Conservation (phyloP, 2,329 filamentous ascomycete genomes). For the Cladosporium sp. region DNA sequence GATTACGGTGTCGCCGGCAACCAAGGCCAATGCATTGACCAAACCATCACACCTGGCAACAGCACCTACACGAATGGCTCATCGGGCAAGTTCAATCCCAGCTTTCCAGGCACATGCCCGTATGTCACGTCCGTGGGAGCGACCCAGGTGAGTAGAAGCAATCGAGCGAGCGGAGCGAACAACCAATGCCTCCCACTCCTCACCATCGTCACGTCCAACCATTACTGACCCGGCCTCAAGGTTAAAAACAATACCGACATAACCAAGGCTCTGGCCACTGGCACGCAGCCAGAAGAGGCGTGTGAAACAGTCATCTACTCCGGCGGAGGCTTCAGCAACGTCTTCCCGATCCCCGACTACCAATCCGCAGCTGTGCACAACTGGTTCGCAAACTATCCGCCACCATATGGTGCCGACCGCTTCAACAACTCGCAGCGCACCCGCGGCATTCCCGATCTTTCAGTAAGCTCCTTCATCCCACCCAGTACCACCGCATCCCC, state of each 20-base stretch:
- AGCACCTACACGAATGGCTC: conserved; percentile 25
- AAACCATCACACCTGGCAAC: conserved; percentile 36
- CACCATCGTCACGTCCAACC: conserved; percentile 23
- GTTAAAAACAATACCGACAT: conserved; percentile 38
- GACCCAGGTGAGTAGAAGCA: conserved; percentile 33
- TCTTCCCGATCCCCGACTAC: conserved; percentile 46
- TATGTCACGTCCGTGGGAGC: conserved; percentile 52
- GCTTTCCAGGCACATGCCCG: conserved; percentile 45
- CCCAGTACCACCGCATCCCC: neutral
- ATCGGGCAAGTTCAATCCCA: conserved; percentile 34
- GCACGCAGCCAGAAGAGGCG: conserved; percentile 38
- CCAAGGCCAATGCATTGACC: conserved; percentile 36
- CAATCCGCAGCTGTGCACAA: conserved; percentile 39
- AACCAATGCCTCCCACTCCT: conserved; percentile 40
- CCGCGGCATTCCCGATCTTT: conserved; percentile 45
- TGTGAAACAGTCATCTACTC: conserved; percentile 43
- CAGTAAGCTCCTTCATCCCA: neutral
- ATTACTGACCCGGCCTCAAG: neutral
- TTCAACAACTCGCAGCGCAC: conserved; percentile 45
- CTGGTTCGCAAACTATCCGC: conserved; percentile 40
- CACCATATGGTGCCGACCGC: conserved; percentile 39
- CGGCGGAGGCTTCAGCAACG: conserved; percentile 49
- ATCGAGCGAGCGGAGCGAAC: conserved; percentile 22
- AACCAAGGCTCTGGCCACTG: conserved; percentile 24
- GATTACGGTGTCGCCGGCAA: conserved; percentile 38